These are phyloP conservation scores for Mycena albidolilacea DNA, from an alignment of 768 basidiomycete genomes.

Conservation along the genomic window DNA sequence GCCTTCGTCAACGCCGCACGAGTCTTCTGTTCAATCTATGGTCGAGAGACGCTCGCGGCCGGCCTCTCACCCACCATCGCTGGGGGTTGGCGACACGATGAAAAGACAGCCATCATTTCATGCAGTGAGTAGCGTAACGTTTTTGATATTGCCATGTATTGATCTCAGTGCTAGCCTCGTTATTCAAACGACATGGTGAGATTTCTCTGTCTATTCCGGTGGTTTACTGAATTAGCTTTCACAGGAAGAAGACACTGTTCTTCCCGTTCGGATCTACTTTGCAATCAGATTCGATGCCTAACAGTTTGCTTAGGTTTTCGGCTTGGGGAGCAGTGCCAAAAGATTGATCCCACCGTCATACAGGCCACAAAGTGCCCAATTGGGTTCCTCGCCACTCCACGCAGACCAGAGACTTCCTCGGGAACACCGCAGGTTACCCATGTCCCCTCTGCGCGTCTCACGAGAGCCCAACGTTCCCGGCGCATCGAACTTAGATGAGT, in stretches of 20 bases:
- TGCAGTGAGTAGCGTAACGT: too few relatives aligned
- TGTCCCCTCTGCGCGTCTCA: neutral
- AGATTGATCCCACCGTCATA: neutral
- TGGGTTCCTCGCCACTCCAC: neutral
- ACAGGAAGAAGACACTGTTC: slow-evolving; percentile 3
- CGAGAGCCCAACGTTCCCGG: neutral
- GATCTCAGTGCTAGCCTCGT: neutral
- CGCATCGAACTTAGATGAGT: neutral
- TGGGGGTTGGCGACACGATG: neutral
- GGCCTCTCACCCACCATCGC: too few relatives aligned
- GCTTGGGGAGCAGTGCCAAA: neutral
- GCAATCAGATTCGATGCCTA: neutral
- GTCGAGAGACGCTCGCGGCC: too few relatives aligned
- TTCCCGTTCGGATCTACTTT: neutral
- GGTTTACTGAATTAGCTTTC: neutral
- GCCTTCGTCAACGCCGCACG: too few relatives aligned
- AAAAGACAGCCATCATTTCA: neutral
- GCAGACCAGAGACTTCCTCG: neutral
- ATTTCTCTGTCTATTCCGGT: neutral
- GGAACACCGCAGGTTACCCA: neutral
- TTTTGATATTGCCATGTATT: too few relatives aligned
- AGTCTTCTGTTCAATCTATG: too few relatives aligned
- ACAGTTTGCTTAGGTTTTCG: slow-evolving; percentile 3
- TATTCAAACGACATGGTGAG: neutral
- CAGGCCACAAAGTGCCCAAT: neutral